Percentiles rank a stretch among this genome's conserved stretches.
These are phyloP conservation scores for Pyrus betulifolia DNA, from an alignment of 306 rosid genomes.

Conservation along the genomic window DNA sequence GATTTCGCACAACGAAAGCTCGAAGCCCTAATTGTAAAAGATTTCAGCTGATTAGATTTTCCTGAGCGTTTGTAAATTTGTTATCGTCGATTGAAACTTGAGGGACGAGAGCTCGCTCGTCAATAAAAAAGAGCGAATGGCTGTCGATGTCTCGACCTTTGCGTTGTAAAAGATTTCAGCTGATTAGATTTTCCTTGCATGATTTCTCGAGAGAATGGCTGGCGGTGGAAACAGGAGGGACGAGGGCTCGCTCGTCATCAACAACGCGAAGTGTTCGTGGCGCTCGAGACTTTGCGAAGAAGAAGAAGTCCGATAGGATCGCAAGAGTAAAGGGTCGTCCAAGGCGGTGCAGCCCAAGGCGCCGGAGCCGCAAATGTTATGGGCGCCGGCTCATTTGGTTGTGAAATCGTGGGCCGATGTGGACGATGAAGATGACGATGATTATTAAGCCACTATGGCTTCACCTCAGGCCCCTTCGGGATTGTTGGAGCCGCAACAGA, in stretches of 20 bases:
- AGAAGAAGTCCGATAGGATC: slow-evolving; percentile 88
- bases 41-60: not conserved
- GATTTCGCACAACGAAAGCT: not conserved
- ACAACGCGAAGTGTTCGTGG: slow-evolving; percentile 79
- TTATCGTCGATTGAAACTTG: slow-evolving; percentile 4
- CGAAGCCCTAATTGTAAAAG: slow-evolving; percentile 10
- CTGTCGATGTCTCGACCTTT: too few relatives aligned
- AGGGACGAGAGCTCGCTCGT: slow-evolving; percentile 87
- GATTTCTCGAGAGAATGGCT: slow-evolving; percentile 31
- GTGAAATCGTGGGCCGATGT: slow-evolving; percentile 86
- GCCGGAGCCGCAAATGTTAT: slow-evolving; percentile 53
- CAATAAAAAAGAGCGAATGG: not conserved
- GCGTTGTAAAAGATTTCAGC: too few relatives aligned
- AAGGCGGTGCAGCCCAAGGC: slow-evolving; percentile 39
- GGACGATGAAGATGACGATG: slow-evolving; percentile 78
- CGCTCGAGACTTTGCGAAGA: slow-evolving; percentile 78
- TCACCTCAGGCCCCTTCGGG: slow-evolving; percentile 71
- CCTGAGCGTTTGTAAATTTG: not conserved
- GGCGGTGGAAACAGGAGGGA: slow-evolving; percentile 92
- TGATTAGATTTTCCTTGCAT: too few relatives aligned
- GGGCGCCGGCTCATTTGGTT: slow-evolving; percentile 76
- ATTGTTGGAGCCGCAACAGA: slow-evolving; percentile 40
- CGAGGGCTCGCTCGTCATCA: slow-evolving; percentile 71
- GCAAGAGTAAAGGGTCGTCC: slow-evolving; percentile 53
- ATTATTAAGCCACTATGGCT: slow-evolving; percentile 64